A percentile compares a stretch with the other conserved stretches of the same genome.
These are phyloP conservation scores for Exophiala xenobiotica DNA, from an alignment of 2,329 filamentous ascomycete species.

Conservation along the genomic window DNA sequence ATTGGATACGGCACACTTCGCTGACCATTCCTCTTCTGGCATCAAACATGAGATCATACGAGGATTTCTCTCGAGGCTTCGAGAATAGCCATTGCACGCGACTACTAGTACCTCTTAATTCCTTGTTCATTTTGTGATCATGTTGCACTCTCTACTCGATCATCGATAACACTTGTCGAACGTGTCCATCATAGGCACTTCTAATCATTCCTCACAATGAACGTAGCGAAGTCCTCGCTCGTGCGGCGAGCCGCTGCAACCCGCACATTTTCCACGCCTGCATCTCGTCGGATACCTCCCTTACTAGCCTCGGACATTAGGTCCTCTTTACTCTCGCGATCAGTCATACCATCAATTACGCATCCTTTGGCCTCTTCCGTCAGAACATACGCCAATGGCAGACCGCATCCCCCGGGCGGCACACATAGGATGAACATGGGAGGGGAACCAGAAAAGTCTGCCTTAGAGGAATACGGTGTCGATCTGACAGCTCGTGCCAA, in stretches of 20 bases:
- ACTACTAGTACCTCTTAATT: slow-evolving; percentile 1
- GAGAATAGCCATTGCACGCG: not conserved
- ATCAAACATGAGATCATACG: slow-evolving; percentile 2
- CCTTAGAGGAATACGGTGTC: slow-evolving; percentile 85
- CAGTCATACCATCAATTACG: slow-evolving; percentile 6
- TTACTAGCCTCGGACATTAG: slow-evolving; percentile 2
- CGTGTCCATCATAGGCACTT: slow-evolving; percentile 8
- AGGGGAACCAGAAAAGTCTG: slow-evolving; percentile 73
- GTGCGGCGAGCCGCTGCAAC: slow-evolving; percentile 24
- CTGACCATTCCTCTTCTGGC: not conserved
- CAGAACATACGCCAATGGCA: slow-evolving; percentile 56
- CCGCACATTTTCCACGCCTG: slow-evolving; percentile 9
- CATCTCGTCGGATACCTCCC: slow-evolving; percentile 11
- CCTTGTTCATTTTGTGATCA: not conserved
- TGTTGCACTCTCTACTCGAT: slow-evolving; percentile 6
- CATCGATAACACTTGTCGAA: slow-evolving; percentile 22
- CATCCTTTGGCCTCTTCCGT: slow-evolving; percentile 15
- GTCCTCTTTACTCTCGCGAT: slow-evolving; percentile 4
- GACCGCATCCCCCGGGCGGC: slow-evolving; percentile 77
- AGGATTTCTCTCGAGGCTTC: slow-evolving; percentile 7
- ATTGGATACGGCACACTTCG: not conserved
- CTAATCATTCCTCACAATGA: slow-evolving; percentile 18
- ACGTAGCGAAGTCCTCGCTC: slow-evolving; percentile 24
- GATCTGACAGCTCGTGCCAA: slow-evolving; percentile 83
- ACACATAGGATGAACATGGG: slow-evolving; percentile 92